phyloP scores from a whole-genome alignment of 2,329 filamentous ascomycete species.

The Monosporascus ibericus region DNA sequence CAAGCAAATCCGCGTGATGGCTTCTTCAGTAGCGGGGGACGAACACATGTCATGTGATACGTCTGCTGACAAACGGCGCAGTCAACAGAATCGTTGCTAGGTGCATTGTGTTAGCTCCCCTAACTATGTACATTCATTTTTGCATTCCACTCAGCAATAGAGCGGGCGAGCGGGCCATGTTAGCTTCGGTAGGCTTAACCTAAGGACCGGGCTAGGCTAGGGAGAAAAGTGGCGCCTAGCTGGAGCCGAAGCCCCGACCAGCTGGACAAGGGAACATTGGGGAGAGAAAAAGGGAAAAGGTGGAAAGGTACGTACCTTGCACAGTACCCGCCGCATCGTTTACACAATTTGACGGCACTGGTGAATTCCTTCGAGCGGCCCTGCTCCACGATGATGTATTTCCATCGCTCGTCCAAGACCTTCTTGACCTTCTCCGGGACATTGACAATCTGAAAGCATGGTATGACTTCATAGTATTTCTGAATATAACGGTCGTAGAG shows the following conservation, averaged over 20 bases:
- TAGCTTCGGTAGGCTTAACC: neutral
- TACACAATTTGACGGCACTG: slow-evolving; percentile 92
- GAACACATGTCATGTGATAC: slow-evolving; percentile 98
- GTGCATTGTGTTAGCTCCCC: slow-evolving; percentile 7
- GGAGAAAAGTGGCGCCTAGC: slow-evolving; percentile 2
- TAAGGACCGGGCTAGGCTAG: neutral
- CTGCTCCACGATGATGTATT: slow-evolving; percentile 89
- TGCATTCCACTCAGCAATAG: slow-evolving; percentile 3
- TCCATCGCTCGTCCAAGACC: slow-evolving; percentile 93
- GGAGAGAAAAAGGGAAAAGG: neutral
- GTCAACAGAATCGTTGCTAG: slow-evolving; percentile 87
- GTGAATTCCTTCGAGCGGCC: slow-evolving; percentile 92
- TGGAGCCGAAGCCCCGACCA: neutral
- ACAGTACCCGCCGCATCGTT: slow-evolving; percentile 84
- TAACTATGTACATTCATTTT: slow-evolving; percentile 6
- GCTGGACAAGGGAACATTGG: neutral
- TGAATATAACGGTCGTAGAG: slow-evolving; percentile 98
- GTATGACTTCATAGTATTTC: slow-evolving; percentile 94
- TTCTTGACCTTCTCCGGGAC: slow-evolving; percentile 93
- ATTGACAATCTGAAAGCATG: slow-evolving; percentile 87
- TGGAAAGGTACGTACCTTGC: slow-evolving; percentile 61
- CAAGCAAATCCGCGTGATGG: slow-evolving; percentile 95
- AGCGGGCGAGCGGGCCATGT: neutral
- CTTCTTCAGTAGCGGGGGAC: slow-evolving; percentile 87
- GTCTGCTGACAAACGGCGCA: slow-evolving; percentile 92